Base-by-base conservation (phyloP, 495 filamentous ascomycete species). In the Parmelia sp. region DNA sequence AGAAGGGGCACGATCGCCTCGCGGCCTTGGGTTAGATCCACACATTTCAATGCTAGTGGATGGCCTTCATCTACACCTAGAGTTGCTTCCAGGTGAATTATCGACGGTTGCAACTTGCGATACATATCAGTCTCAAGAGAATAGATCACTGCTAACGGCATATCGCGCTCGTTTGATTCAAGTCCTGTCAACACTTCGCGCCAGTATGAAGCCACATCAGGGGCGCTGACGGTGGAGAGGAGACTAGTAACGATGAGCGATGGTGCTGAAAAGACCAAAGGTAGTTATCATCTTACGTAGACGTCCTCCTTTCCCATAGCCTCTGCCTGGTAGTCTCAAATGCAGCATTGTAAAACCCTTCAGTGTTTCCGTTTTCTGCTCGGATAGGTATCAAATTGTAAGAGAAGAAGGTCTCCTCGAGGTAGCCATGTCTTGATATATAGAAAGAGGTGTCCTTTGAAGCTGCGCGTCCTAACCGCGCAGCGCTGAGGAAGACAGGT, bases 301-400 rank as follows among this genome's bases (percentile, higher is more conserved):
- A 73, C 83, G 87, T 88, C 58, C 84, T 77, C 58, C 85, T 74
- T 71, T 88, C 84, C 7, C 77, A 83, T 57, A 88, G 78, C 68
- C 83, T 87, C 37, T 84, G 77, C 39, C 81, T 71, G 6, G 85
- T 87, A 67, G 85, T 86, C 51, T 88, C 85, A 65, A 88, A 88
- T 0, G 83, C 81, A n/a, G 85, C 83, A 66, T 88, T 87, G 66
- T 84, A 88, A 4, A 87, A 70, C 19, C 83, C 85, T 23, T 82
- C 77, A 15, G 84, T 81, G 6, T 74, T 74, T 3, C 84, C 85
- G 64, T 85, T 79, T 19, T 73, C 77, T 1, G 0, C 49, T 29
- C 49, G 49, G 17, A 53, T 23, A 53, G 49, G 49, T 31, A 53
- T 31, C 4, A 31, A 8, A 9, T 19, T 53, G 27, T 53, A 53